Base-by-base conservation (phyloP, 768 basidiomycete species). In the Suillus brevipes region DNA sequence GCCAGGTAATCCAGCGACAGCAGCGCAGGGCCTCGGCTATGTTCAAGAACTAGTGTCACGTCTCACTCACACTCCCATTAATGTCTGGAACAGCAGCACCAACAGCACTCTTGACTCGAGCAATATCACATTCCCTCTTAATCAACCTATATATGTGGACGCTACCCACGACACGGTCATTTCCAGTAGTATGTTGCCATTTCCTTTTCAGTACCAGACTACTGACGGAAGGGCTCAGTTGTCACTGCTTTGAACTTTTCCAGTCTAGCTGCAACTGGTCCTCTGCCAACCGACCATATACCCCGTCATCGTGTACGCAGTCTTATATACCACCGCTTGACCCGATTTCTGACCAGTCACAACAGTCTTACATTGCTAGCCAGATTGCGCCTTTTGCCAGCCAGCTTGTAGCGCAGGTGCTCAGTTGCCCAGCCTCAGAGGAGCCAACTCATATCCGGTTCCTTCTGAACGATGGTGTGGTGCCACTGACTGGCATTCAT, bases 391-490 rank as follows among this genome's bases (percentile, higher is more conserved):
- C 84, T 3, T 85, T 85, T 70, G 81, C 80, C 0, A 74, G 82
- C n/a, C 81, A 84, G 69, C 73, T 84, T 43, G 80, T 82, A 34
- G 77, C 79, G 40, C 84, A 85, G 65, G 77, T 84, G 9, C 70
- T 84, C 43, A 72, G 75, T 13, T 84, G 82, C 69, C 73, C 76
- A 38, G 73, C 70, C 52, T 62, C 64, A 8, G 59, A 66, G 49
- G 63, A 70, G 3, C 68, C 73, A 6, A 73, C 76, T 16, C 71
- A 78, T 62, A 79, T 84, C 64, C 74, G 83, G 20, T 78, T 81
- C 72, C 75, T 84, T 55, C 73, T 84, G 31, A 86, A 86, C 69
- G 85, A 86, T 68, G 84, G 75, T 2, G 77, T 81, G 4, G 73
- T 84, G 1, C 84, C 84, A 12, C 73, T 84, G 14, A 81, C 80